A percentile compares a stretch with the other conserved stretches of the same genome.
Conservation (phyloP, 495 filamentous ascomycete species). For the Neurospora intermedia region DNA sequence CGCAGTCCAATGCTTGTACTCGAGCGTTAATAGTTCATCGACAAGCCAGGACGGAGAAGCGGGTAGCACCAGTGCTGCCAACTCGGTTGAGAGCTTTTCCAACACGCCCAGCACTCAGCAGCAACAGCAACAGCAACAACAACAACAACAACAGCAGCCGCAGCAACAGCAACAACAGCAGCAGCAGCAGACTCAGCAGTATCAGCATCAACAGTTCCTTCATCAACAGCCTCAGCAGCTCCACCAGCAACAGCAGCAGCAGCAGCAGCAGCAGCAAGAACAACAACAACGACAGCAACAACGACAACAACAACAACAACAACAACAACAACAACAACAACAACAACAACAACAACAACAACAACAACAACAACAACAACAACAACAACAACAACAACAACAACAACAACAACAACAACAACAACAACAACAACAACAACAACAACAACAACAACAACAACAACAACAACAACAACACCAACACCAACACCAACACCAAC, state of each 20-base stretch:
- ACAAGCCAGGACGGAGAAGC: neutral
- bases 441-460: neutral
- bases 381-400: neutral
- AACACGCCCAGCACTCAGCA: neutral
- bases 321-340: neutral
- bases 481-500: neutral
- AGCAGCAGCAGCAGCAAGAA: neutral
- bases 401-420: neutral
- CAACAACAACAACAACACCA: neutral
- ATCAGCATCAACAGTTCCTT: neutral
- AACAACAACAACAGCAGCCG: neutral
- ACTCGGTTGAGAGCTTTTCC: neutral
- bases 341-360: neutral
- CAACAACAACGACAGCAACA: no score
- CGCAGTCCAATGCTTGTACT: conserved; percentile 15
- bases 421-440: neutral
- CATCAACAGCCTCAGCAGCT: neutral
- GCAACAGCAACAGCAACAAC: neutral
- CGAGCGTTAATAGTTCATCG: neutral
- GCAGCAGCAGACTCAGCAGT: neutral
- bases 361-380: neutral
- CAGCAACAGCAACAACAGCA: no score
- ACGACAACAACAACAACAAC: neutral
- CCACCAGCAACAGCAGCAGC: neutral
- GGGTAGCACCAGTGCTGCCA: neutral